Base-by-base conservation (phyloP, 495 filamentous ascomycete species). In the Ramalina intermedia region DNA sequence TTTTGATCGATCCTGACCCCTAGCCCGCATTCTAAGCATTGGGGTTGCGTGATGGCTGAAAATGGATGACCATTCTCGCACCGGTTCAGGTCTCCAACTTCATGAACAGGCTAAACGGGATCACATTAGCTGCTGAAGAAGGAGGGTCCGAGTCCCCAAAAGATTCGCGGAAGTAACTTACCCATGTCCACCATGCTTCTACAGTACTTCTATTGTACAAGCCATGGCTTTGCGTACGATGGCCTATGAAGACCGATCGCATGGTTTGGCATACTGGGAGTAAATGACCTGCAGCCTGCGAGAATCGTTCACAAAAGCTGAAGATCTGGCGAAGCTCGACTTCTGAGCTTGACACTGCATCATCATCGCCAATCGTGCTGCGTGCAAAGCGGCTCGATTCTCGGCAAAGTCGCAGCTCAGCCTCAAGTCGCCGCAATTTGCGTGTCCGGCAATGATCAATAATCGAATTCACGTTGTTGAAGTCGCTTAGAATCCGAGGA, bases 41-140 rank as follows among this genome's bases (percentile, higher is more conserved):
- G n/a, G n/a, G 23, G 20, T 27, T 50, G 51, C 1, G 43, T 51
- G 6, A 12, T 44, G 11, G 24, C 27, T 13, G 57, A 59, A 33
- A 54, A 59, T 1, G 51, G 54, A 40, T 59, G 57, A 4, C 54
- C 54, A 14, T 48, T 37, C 5, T 42, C 21, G 42, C 57, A 59
- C 17, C 49, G 27, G 9, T 26, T 23, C 33, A 57, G 42, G 20
- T 36, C 16, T 7, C 54, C 51, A 24, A 49, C 29, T 17, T 43
- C 35, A 21, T 55, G 43, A 38, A 14, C 39, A 16, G 50, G 46
- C 54, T 33, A 33, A 11, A 33, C 12, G 12, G 29, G 29, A 9
- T 33, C 12, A 33, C 27, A 13, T 33, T 13, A 33, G 29, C 29
- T 33, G 8, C 12, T 33, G 29, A 1, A 11, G 7, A 9, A 11